Percentiles rank a stretch among this genome's conserved stretches.
Conservation (phyloP, 371 early-diverging fungal genomes). For the Mortierella sp. region DNA sequence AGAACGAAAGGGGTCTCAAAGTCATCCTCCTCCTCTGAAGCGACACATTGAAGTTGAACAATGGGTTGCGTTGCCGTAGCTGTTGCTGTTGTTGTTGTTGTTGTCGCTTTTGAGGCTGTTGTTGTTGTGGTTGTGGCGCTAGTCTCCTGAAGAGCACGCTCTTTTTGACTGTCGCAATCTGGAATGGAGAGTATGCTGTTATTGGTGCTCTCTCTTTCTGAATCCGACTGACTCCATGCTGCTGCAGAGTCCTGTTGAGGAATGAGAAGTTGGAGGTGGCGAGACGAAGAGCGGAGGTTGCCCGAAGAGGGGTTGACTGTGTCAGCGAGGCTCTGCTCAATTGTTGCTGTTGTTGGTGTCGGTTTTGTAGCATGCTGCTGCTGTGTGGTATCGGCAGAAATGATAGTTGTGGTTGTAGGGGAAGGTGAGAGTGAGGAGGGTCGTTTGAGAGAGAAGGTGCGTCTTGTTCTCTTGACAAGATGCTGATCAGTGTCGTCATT, state of each 20-base stretch:
- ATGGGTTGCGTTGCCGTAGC: background rate
- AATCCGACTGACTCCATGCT: background rate
- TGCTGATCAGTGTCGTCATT: constrained; percentile 10
- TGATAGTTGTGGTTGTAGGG: background rate
- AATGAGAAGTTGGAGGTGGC: background rate
- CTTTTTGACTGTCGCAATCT: constrained; percentile 16
- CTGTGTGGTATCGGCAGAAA: background rate
- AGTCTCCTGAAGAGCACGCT: constrained; percentile 25
- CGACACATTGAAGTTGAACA: background rate
- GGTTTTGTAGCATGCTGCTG: background rate
- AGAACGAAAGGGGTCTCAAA: background rate
- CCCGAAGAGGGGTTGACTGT: background rate
- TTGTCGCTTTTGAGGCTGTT: background rate
- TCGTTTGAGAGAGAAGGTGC: constrained; percentile 33
- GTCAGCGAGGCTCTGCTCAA: background rate
- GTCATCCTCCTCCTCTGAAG: constrained; percentile 9
- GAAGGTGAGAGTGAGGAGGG: constrained; percentile 14
- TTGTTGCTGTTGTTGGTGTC: background rate
- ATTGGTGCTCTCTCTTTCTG: background rate
- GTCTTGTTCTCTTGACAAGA: constrained; percentile 23
- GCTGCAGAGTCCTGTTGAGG: constrained; percentile 12
- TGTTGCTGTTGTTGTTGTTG: background rate
- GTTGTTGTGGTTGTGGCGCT: background rate
- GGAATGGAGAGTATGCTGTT: constrained; percentile 13
- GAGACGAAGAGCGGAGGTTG: background rate